These are phyloP conservation scores for Xylaria venustula DNA, from an alignment of 495 filamentous ascomycete species.

Conservation along the genomic window DNA sequence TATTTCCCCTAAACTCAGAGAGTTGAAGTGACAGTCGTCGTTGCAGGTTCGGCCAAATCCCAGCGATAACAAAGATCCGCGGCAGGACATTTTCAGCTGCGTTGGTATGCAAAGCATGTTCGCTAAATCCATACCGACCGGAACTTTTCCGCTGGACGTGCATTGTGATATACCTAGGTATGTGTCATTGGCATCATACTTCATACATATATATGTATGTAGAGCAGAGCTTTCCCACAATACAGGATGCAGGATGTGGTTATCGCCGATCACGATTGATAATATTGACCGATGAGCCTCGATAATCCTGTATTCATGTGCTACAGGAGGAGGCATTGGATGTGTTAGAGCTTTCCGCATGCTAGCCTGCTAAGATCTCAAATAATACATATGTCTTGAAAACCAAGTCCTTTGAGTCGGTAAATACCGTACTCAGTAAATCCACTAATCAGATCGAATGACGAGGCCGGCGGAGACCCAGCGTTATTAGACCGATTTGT, in stretches of 20 bases:
- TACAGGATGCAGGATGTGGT: not conserved
- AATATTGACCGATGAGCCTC: not conserved
- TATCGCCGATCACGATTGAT: not conserved
- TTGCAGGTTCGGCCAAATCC: not conserved
- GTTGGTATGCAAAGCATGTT: not conserved
- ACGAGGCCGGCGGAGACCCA: not conserved
- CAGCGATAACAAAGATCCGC: not conserved
- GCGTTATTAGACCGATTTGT: not conserved
- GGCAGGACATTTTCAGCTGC: not conserved
- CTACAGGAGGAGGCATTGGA: no score
- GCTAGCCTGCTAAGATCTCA: not conserved
- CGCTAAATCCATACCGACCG: not conserved
- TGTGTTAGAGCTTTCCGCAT: not conserved
- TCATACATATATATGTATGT: not conserved
- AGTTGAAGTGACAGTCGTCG: constrained; percentile 2
- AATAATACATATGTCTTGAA: not conserved
- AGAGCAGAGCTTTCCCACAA: not conserved
- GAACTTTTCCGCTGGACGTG: not conserved
- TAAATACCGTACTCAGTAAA: not conserved
- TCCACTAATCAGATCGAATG: not conserved
- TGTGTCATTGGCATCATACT: not conserved
- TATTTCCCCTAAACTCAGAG: no score
- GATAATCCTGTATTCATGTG: not conserved
- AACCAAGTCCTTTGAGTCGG: not conserved
- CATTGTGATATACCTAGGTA: not conserved